Percentiles rank a stretch among this genome's conserved stretches.
These are phyloP conservation scores for Trypanosoma brucei DNA, from an alignment of 208 protist species.

Conservation along the genomic window DNA sequence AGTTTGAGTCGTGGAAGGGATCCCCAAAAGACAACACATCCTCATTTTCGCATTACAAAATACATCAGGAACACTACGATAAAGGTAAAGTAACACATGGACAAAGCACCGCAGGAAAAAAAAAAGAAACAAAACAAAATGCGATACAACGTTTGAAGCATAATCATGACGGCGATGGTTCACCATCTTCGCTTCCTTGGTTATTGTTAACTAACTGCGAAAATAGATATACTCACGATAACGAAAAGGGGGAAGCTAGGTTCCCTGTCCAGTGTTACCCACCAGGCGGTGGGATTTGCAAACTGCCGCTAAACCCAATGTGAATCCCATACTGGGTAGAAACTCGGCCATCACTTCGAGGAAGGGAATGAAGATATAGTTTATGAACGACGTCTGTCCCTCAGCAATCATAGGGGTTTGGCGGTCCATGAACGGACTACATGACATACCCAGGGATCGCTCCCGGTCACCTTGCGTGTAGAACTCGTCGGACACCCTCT, in stretches of 20 bases:
- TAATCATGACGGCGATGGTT: background rate
- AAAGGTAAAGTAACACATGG: background rate
- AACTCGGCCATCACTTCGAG: slow-evolving; percentile 83
- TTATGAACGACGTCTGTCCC: slow-evolving; percentile 91
- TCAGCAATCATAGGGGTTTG: slow-evolving; percentile 71
- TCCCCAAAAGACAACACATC: too few species aligned
- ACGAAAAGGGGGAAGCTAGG: too few species aligned
- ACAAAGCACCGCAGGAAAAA: background rate
- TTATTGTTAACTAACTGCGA: too few species aligned
- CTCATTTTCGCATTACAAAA: too few species aligned
- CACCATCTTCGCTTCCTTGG: background rate
- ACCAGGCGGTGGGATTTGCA: slow-evolving; percentile 83
- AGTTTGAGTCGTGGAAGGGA: too few species aligned
- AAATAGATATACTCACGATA: too few species aligned
- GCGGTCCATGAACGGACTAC: slow-evolving; percentile 94
- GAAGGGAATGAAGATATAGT: slow-evolving; percentile 89
- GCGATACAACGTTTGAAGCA: background rate
- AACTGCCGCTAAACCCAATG: slow-evolving; percentile 61
- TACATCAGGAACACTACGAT: background rate
- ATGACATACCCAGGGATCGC: slow-evolving; percentile 62
- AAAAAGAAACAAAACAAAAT: background rate
- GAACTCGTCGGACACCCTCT: slow-evolving; percentile 91
- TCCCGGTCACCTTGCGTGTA: slow-evolving; percentile 92
- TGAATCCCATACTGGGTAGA: slow-evolving; percentile 81
- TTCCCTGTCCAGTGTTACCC: too few species aligned